Evolutionary conservation across 2,329 filamentous ascomycete species (phyloP).

Genomic region (Scytalidium sp.): DNA sequence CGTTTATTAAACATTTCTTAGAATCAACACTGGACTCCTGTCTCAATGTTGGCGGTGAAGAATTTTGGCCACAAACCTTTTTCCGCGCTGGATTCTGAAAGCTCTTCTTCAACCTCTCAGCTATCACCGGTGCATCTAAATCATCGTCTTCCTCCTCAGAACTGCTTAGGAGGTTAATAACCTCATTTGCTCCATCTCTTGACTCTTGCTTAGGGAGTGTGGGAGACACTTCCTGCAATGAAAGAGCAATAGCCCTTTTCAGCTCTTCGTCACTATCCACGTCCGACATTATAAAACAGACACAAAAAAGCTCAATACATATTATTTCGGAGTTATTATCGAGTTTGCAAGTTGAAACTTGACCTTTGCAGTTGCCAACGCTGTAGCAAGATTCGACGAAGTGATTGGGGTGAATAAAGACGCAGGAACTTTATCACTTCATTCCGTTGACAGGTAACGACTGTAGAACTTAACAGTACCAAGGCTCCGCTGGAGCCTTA

Average conservation of each 20-base stretch:
- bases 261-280: constrained; percentile 47
- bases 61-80: constrained; percentile 3
- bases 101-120: constrained; percentile 4
- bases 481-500: too few relatives aligned
- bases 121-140: constrained; percentile 15
- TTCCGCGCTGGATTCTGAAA: constrained; percentile 3
- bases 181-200: background rate
- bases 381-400: too few relatives aligned
- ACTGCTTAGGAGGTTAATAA: constrained; percentile 6
- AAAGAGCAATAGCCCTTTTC: constrained; percentile 58
- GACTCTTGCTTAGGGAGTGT: constrained; percentile 7
- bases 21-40: background rate
- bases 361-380: too few relatives aligned
- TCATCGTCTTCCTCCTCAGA: constrained; percentile 10
- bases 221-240: constrained; percentile 39
- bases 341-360: too few relatives aligned
- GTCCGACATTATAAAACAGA: constrained; percentile 24
- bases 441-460: too few relatives aligned
- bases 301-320: background rate
- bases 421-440: too few relatives aligned
- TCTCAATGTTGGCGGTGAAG: background rate
- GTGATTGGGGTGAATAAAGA: too few relatives aligned
- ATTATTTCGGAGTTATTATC: too few relatives aligned
- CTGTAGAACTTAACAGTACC: too few relatives aligned
- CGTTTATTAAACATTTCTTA: too few relatives aligned